Evolutionary conservation across 768 basidiomycete species (phyloP), one percentile per base, ranked within the genome.

Genomic region (Termitomyces bulborhizus): DNA sequence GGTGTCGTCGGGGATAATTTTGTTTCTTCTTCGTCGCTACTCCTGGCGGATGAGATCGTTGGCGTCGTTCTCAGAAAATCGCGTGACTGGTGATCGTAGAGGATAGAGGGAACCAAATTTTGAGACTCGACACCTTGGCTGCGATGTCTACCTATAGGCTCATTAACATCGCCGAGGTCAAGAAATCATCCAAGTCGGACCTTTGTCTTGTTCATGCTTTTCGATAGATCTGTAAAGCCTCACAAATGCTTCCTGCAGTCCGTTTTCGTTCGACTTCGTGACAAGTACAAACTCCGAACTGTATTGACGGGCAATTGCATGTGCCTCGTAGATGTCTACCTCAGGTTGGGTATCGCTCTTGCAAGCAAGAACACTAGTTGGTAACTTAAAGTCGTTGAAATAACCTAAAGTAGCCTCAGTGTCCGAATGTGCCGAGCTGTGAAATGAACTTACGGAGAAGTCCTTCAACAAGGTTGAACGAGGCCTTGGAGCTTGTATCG

Each of bases 221-320:
- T 81, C 69, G 24, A 89, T 80, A 4, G 83, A 80, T 64, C 79
- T 81, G 56, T 93, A 66, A n/a, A 93, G 66, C 75, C 81, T 93
- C 40, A 82, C 80, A 65, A 94, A 90, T 0, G 81, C 80, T 46
- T 78, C 78, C 52, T 84, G 81, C 73, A 94, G 88, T 72, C 87
- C 90, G 41, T 70, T 67, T 3, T 86, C 81, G 24, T 74, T 72
- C 6, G 70, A 66, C 43, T 71, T 78, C 4, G 84, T 80, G 2
- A 91, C 86, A 67, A 90, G 86, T 11, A 93, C 83, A 29, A 97
- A 70, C 8, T 92, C 90, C 7, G 86, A 82, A 61, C 90, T 86
- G 67, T 87, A 87, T 34, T 73, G 71, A 34, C 77, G 70, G 41
- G 88, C 73, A 41, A 85, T 66, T 18, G 69, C 72, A 21, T 73